These are phyloP conservation scores for Hypoxylon sp. DNA, from an alignment of 2,329 filamentous ascomycete species.

Conservation along the genomic window DNA sequence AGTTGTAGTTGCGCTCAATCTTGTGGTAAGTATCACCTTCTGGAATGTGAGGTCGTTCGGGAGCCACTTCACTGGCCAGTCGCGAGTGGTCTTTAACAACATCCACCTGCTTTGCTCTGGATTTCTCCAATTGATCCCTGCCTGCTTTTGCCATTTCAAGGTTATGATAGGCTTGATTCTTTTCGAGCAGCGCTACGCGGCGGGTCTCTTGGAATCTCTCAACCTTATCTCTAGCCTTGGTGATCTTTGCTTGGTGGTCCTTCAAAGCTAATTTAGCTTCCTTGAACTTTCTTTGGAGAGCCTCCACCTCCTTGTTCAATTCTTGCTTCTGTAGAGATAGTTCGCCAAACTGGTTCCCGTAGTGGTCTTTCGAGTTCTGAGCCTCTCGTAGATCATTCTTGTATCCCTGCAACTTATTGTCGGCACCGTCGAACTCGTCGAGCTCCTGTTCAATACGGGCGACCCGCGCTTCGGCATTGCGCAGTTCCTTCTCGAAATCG, in stretches of 20 bases:
- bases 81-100: constrained; percentile 65
- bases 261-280: constrained; percentile 50
- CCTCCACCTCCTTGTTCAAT: constrained; percentile 58
- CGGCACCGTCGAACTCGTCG: constrained; percentile 74
- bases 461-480: constrained; percentile 71
- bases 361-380: constrained; percentile 58
- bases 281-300: constrained; percentile 53
- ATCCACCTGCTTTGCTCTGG: constrained; percentile 59
- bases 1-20: constrained; percentile 64
- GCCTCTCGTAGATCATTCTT: constrained; percentile 67
- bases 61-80: constrained; percentile 66
- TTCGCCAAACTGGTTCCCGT: constrained; percentile 67
- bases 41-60: constrained; percentile 70
- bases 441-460: constrained; percentile 67
- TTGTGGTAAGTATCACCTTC: constrained; percentile 72
- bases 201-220: constrained; percentile 62
- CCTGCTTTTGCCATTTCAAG: constrained; percentile 62
- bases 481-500: constrained; percentile 64
- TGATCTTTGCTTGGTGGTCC: constrained; percentile 60
- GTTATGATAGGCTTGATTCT: constrained; percentile 69
- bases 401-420: constrained; percentile 72
- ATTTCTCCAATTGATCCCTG: constrained; percentile 59
- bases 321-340: constrained; percentile 62
- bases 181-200: constrained; percentile 66
- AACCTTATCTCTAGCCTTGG: constrained; percentile 67